phyloP scores from a whole-genome alignment of 805 yeast genomes.

The Candida easanensis region DNA sequence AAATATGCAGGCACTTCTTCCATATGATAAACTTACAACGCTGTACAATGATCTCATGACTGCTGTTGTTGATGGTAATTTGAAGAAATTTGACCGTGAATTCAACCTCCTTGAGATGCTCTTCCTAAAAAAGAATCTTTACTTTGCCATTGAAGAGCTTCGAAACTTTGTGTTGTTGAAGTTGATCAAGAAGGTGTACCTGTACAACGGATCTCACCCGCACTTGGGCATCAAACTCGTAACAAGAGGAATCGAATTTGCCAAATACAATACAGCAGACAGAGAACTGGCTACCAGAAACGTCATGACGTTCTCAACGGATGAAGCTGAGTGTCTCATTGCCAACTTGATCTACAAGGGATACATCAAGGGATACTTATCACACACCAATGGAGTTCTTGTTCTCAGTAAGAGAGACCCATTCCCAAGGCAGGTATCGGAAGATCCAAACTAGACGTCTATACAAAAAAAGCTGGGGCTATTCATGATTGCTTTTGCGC shows the following conservation, averaged over 20 bases:
- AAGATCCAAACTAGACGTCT: conserved; percentile 1
- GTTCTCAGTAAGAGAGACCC: conserved; percentile 75
- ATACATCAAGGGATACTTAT: conserved; percentile 72
- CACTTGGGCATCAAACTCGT: conserved; percentile 39
- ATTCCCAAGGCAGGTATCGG: conserved; percentile 48
- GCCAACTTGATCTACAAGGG: conserved; percentile 64
- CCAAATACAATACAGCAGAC: conserved; percentile 25
- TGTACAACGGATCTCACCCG: conserved; percentile 24
- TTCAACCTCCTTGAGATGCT: conserved; percentile 44
- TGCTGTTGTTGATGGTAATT: conserved; percentile 48
- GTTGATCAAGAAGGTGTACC: conserved; percentile 41
- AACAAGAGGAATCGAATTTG: conserved; percentile 40
- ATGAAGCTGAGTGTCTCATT: conserved; percentile 64
- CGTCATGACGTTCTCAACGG: conserved; percentile 29
- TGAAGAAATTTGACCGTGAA: conserved; percentile 46
- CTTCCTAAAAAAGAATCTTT: conserved; percentile 57
- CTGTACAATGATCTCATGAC: conserved; percentile 31
- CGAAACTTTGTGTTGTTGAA: conserved; percentile 48
- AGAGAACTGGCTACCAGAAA: conserved; percentile 2
- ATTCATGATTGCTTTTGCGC: not conserved
- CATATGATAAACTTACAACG: conserved; percentile 27
- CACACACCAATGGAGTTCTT: conserved; percentile 69
- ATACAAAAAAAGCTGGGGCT: not conserved
- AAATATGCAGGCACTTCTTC: conserved; percentile 15
- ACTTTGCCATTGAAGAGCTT: conserved; percentile 53